Evolutionary conservation across 176 grass and related monocot species (phyloP).

Genomic region (Chrysopogon serrulatus): DNA sequence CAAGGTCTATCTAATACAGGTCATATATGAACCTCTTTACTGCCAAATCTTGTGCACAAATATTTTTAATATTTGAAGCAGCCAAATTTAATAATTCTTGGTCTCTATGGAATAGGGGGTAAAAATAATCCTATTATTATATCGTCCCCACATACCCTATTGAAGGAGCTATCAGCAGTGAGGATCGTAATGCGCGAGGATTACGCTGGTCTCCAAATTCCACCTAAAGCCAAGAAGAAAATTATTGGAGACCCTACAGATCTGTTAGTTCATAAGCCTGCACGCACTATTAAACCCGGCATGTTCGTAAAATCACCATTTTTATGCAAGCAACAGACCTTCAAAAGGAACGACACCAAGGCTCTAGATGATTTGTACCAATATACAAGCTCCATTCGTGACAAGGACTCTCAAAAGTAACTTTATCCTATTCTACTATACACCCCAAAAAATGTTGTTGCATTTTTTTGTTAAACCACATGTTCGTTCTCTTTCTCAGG

Average conservation of each 20-base stretch:
- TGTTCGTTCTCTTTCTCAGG: neutral
- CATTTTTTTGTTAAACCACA: too few species aligned
- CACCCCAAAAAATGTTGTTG: too few species aligned
- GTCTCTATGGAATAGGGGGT: neutral
- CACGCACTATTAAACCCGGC: neutral
- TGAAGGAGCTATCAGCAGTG: neutral
- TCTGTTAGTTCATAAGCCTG: neutral
- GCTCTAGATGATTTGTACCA: neutral
- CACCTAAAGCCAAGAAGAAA: neutral
- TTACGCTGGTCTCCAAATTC: neutral
- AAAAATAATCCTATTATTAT: neutral
- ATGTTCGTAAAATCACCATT: neutral
- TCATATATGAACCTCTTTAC: neutral
- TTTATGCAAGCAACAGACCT: neutral
- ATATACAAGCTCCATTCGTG: neutral
- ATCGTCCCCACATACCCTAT: neutral
- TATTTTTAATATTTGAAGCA: too few species aligned
- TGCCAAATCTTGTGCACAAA: neutral
- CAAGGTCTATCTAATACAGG: neutral
- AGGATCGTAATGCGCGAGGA: neutral
- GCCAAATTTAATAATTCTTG: too few species aligned
- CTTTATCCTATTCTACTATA: neutral
- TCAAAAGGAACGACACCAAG: neutral
- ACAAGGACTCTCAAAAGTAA: neutral
- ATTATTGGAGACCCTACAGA: neutral